phyloP scores from a whole-genome alignment of 441 rosid species.

The Populus hybrid region DNA sequence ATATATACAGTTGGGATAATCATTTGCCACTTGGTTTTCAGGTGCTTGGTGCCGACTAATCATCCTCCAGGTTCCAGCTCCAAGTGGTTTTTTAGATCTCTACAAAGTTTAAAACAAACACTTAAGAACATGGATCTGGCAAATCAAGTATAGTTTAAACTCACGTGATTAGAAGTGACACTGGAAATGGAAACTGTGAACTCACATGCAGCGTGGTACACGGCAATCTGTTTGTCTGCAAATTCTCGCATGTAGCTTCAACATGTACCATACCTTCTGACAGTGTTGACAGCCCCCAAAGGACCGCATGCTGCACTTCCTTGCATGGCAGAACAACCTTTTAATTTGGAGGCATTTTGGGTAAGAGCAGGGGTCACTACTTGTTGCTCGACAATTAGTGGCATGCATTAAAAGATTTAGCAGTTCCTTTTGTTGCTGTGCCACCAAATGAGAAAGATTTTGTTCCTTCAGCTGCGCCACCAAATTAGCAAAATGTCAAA shows the following conservation, averaged over 20 bases:
- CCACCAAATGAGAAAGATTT: neutral
- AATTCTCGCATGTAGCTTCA: neutral
- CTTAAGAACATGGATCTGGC: neutral
- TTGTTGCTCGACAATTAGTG: neutral
- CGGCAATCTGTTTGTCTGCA: neutral
- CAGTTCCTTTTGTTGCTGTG: neutral
- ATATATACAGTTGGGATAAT: neutral
- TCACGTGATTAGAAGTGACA: neutral
- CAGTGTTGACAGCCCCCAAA: neutral
- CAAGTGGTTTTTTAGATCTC: neutral
- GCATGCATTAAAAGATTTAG: neutral
- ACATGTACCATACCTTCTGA: neutral
- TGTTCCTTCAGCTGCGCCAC: neutral
- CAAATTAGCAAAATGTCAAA: neutral
- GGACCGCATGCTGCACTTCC: neutral
- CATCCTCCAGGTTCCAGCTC: neutral
- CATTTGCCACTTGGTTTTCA: neutral
- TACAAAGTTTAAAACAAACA: neutral
- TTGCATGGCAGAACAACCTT: neutral
- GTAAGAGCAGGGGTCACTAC: neutral
- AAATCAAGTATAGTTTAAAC: neutral
- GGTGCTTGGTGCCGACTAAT: too few species aligned
- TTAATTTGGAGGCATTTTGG: neutral
- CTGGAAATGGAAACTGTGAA: neutral
- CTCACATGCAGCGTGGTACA: neutral